Evolutionary conservation across 129 eudicot genomes (phyloP).

Genomic region (Artemisia tridentata): DNA sequence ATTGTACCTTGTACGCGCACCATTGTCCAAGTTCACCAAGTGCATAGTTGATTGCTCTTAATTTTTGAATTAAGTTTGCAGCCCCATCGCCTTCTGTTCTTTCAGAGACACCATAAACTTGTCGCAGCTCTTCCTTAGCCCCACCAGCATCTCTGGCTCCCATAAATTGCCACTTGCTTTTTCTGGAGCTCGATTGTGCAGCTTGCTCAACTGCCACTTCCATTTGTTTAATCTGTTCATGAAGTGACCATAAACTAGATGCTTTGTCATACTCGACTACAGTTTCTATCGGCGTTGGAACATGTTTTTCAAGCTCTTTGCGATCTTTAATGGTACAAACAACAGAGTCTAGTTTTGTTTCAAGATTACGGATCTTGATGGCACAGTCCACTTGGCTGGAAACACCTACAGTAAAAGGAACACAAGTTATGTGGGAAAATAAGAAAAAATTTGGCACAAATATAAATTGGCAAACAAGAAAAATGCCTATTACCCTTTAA

Average conservation of each 20-base stretch:
- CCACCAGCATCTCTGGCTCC: slow-evolving; percentile 99
- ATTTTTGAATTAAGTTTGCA: slow-evolving; percentile 87
- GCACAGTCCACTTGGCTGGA: slow-evolving; percentile 99
- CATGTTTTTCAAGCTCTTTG: slow-evolving; percentile 91
- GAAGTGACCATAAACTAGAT: slow-evolving; percentile 87
- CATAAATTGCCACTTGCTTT: slow-evolving; percentile 99
- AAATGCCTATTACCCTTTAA: slow-evolving; percentile 59
- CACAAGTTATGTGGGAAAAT: slow-evolving; percentile 4
- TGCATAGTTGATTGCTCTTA: slow-evolving; percentile 94
- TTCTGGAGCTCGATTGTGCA: slow-evolving; percentile 86
- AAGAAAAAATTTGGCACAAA: background rate
- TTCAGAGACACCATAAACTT: slow-evolving; percentile 98
- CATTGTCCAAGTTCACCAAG: slow-evolving; percentile 99
- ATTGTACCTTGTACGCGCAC: slow-evolving; percentile 93
- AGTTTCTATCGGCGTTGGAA: slow-evolving; percentile 94
- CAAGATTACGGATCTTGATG: slow-evolving; percentile 91
- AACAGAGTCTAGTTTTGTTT: slow-evolving; percentile 84
- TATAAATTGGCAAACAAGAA: slow-evolving; percentile 11
- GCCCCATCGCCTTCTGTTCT: slow-evolving; percentile 99
- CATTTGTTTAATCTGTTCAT: slow-evolving; percentile 92
- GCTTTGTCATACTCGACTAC: slow-evolving; percentile 98
- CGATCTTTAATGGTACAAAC: slow-evolving; percentile 98
- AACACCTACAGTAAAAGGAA: slow-evolving; percentile 53
- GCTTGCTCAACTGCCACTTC: slow-evolving; percentile 90
- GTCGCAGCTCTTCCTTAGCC: slow-evolving; percentile 90